These are phyloP conservation scores for Fusarium solani-melongenae DNA, from an alignment of 2,329 filamentous ascomycete genomes.

Conservation along the genomic window DNA sequence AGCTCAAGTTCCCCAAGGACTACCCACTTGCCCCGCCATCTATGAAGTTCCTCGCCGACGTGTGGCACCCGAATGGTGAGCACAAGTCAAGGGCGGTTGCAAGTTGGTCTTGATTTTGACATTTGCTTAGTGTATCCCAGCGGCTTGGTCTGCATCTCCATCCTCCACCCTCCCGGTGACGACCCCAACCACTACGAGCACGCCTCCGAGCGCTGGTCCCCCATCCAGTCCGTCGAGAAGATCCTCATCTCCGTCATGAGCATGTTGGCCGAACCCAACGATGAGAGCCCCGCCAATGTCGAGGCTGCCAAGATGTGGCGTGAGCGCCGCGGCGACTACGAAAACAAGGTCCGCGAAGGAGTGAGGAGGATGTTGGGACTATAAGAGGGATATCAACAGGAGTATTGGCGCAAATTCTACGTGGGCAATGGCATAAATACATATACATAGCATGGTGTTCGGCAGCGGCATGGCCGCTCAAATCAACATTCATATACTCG, in stretches of 20 bases:
- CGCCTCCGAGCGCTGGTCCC: slow-evolving; percentile 94
- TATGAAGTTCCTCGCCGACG: slow-evolving; percentile 93
- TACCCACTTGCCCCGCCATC: slow-evolving; percentile 96
- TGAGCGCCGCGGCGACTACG: slow-evolving; percentile 84
- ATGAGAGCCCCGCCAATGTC: slow-evolving; percentile 95
- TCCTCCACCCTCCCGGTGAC: slow-evolving; percentile 94
- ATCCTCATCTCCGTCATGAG: slow-evolving; percentile 97
- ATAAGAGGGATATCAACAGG: slow-evolving; percentile 49
- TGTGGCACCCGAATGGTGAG: slow-evolving; percentile 96
- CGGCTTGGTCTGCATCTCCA: slow-evolving; percentile 97
- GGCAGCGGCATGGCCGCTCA: slow-evolving; percentile 34
- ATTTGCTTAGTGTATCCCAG: slow-evolving; percentile 80
- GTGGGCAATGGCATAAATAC: slow-evolving; percentile 24
- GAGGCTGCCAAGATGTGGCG: slow-evolving; percentile 98
- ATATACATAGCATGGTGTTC: slow-evolving; percentile 41
- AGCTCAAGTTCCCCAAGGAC: slow-evolving; percentile 94
- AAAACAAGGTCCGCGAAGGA: slow-evolving; percentile 84
- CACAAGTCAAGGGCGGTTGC: neutral
- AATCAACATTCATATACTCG: slow-evolving; percentile 40
- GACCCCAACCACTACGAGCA: slow-evolving; percentile 99
- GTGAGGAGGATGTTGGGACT: slow-evolving; percentile 83
- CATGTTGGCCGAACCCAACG: slow-evolving; percentile 96
- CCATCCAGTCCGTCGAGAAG: slow-evolving; percentile 97
- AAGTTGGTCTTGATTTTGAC: neutral
- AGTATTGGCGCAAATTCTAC: slow-evolving; percentile 39